A percentile compares a stretch with the other conserved stretches of the same genome.
Evolutionary conservation across 2,329 filamentous ascomycete species (phyloP).

Genomic region (Sporothrix sp.): DNA sequence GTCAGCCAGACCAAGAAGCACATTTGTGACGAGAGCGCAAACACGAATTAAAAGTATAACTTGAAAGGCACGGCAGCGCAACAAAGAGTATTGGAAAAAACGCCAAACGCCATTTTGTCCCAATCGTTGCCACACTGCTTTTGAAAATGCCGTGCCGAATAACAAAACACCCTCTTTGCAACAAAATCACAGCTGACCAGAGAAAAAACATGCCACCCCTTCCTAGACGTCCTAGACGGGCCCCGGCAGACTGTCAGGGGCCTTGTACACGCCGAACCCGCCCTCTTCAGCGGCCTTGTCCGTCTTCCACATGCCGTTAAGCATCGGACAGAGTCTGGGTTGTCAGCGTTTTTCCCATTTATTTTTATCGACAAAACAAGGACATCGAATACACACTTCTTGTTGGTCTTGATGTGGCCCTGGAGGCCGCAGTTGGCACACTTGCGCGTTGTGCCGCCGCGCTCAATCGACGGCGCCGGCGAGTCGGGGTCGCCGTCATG

Average conservation of each 20-base stretch:
- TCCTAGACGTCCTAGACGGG: slow-evolving; percentile 6
- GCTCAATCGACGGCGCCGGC: slow-evolving; percentile 40
- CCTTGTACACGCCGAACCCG: slow-evolving; percentile 46
- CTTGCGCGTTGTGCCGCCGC: slow-evolving; percentile 69
- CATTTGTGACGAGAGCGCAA: neutral
- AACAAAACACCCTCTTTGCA: neutral
- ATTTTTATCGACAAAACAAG: slow-evolving; percentile 21
- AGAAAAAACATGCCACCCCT: neutral
- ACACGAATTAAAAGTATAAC: too few species aligned
- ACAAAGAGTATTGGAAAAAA: neutral
- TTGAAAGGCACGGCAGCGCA: too few species aligned
- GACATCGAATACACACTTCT: slow-evolving; percentile 58
- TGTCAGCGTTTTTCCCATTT: slow-evolving; percentile 34
- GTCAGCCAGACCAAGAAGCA: too few species aligned
- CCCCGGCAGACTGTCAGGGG: slow-evolving; percentile 12
- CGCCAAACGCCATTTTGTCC: neutral
- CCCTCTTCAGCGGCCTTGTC: slow-evolving; percentile 48
- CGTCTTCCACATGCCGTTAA: slow-evolving; percentile 70
- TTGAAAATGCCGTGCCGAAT: neutral
- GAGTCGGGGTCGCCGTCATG: slow-evolving; percentile 38
- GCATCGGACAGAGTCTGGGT: slow-evolving; percentile 58
- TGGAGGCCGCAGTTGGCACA: slow-evolving; percentile 96
- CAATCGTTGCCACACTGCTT: neutral
- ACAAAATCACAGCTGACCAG: neutral
- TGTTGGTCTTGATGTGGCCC: slow-evolving; percentile 98